A percentile compares a stretch with the other conserved stretches of the same genome.
Evolutionary conservation across 495 filamentous ascomycete species (phyloP).

Genomic region (Podospora didyma): DNA sequence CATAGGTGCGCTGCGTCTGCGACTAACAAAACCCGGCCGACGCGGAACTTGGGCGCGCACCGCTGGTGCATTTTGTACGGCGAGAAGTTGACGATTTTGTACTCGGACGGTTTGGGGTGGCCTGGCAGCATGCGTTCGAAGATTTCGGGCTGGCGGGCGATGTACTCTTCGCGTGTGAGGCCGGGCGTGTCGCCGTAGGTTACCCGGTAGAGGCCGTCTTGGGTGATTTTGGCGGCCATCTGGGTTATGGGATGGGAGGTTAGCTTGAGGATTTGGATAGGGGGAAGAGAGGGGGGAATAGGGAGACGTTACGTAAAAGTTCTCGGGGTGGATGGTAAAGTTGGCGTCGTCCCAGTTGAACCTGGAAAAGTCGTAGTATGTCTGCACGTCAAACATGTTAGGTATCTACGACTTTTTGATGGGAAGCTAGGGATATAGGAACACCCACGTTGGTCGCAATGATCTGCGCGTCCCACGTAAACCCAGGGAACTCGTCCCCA

Average conservation of each 20-base stretch:
- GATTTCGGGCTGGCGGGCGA: slow-evolving; percentile 47
- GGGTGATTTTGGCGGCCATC: slow-evolving; percentile 57
- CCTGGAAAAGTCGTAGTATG: slow-evolving; percentile 54
- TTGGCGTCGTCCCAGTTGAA: slow-evolving; percentile 54
- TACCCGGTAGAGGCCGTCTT: slow-evolving; percentile 56
- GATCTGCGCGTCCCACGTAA: slow-evolving; percentile 56
- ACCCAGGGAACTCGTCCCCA: slow-evolving; percentile 55
- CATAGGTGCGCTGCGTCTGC: slow-evolving; percentile 60
- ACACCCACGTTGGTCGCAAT: slow-evolving; percentile 57
- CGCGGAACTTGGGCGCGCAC: slow-evolving; percentile 52
- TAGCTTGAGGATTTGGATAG: neutral
- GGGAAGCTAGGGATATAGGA: neutral
- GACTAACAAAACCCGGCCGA: slow-evolving; percentile 52
- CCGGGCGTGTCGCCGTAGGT: slow-evolving; percentile 54
- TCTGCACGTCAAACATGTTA: slow-evolving; percentile 24
- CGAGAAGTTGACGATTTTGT: slow-evolving; percentile 49
- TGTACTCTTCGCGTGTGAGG: slow-evolving; percentile 50
- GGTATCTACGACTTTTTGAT: neutral
- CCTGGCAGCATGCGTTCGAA: slow-evolving; percentile 57
- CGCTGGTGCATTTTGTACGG: slow-evolving; percentile 62
- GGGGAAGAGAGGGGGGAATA: neutral
- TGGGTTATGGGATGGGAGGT: slow-evolving; percentile 14
- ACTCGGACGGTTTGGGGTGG: slow-evolving; percentile 53
- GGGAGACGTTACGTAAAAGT: slow-evolving; percentile 42
- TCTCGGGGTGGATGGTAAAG: slow-evolving; percentile 55